A percentile compares a stretch with the other conserved stretches of the same genome.
phyloP scores from a whole-genome alignment of 2,329 filamentous ascomycete genomes.

The Diaporthe sp. region DNA sequence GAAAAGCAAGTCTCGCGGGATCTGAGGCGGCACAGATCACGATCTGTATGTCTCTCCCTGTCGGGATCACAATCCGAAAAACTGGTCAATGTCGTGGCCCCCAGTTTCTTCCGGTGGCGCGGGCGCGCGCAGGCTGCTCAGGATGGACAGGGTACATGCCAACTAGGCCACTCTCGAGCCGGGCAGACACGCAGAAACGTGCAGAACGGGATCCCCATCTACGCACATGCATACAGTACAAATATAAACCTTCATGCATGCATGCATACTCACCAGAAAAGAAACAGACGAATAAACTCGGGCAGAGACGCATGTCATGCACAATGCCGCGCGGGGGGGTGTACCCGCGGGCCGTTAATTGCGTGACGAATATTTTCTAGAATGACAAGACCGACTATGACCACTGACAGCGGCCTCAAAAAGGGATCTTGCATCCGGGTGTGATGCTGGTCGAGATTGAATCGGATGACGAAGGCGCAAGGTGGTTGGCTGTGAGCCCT shows the following conservation, averaged over 20 bases:
- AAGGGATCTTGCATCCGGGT: background rate
- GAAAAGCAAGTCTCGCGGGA: background rate
- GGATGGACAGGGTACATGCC: background rate
- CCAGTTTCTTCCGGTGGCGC: background rate
- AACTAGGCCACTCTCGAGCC: background rate
- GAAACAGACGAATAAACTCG: background rate
- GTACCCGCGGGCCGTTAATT: background rate
- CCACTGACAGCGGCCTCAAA: too few relatives aligned
- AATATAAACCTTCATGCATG: background rate
- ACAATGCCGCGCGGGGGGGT: background rate
- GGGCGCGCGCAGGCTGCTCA: background rate
- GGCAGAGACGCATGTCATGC: constrained; percentile 4
- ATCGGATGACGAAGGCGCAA: background rate
- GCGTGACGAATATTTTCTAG: background rate
- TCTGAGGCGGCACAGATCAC: constrained; percentile 12
- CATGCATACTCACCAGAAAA: background rate
- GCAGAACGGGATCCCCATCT: constrained; percentile 15
- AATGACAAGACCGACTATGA: background rate
- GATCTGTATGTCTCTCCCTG: constrained; percentile 19
- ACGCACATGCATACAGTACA: background rate
- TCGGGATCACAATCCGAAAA: constrained; percentile 14
- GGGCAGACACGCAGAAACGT: background rate
- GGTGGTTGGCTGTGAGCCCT: background rate
- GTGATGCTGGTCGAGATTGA: background rate
- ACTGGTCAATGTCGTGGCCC: background rate